Conservation (phyloP, 1,284 basidiomycete species). For the Puccinia polysora region DNA sequence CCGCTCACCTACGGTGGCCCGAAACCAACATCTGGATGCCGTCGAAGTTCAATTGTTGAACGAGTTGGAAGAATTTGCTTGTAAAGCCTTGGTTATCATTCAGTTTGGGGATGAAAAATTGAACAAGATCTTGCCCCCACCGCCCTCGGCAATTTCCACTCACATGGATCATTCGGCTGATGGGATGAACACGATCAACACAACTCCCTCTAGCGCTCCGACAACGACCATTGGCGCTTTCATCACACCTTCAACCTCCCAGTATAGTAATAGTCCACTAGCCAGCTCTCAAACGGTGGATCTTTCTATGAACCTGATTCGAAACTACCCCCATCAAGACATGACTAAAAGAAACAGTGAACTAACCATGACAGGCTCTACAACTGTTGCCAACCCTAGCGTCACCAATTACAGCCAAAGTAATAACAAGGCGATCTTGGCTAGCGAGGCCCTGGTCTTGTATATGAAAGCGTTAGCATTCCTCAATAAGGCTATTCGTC, state of each 20-base stretch:
- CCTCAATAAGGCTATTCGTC: conserved; percentile 80
- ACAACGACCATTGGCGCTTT: conserved; percentile 26
- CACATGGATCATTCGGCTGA: too few species aligned
- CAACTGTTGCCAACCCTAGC: too few species aligned
- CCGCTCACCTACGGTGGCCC: background rate
- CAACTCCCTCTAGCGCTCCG: too few species aligned
- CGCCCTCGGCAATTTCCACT: conserved; percentile 36
- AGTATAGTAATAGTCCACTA: too few species aligned
- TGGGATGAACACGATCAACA: too few species aligned
- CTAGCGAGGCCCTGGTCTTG: conserved; percentile 70
- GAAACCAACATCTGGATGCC: conserved; percentile 3
- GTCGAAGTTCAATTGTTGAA: conserved; percentile 16
- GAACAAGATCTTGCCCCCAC: conserved; percentile 20
- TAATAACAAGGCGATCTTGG: background rate
- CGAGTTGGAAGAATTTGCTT: conserved; percentile 35
- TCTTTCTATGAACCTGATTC: too few species aligned
- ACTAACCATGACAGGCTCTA: too few species aligned
- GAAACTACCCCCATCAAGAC: too few species aligned
- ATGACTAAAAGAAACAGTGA: too few species aligned
- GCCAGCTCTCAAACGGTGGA: too few species aligned
- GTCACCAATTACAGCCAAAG: background rate
- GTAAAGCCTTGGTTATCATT: conserved; percentile 27
- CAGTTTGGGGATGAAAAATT: conserved; percentile 37
- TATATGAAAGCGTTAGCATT: conserved; percentile 92
- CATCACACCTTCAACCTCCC: background rate